Conservation (phyloP, 2,329 filamentous ascomycete genomes). For the Colletotrichum tabaci region DNA sequence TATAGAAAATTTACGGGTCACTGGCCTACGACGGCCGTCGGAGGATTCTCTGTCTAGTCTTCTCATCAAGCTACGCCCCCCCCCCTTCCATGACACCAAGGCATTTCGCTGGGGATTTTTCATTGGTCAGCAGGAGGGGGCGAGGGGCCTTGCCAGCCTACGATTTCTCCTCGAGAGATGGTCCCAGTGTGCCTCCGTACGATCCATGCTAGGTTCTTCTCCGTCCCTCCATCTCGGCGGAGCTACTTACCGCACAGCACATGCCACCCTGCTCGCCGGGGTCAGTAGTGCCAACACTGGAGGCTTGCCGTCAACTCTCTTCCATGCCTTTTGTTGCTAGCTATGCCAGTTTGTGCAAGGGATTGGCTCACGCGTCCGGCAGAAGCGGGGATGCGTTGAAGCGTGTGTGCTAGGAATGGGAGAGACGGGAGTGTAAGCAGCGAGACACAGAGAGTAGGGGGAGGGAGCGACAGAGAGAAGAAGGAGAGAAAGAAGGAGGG, state of each 20-base stretch:
- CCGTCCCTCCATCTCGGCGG: slow-evolving; percentile 54
- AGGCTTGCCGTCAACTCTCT: slow-evolving; percentile 41
- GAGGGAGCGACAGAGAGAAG: slow-evolving; percentile 13
- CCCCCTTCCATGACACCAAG: slow-evolving; percentile 47
- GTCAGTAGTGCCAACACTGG: slow-evolving; percentile 40
- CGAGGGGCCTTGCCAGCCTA: slow-evolving; percentile 40
- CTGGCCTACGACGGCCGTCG: slow-evolving; percentile 55
- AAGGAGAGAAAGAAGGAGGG: slow-evolving; percentile 5
- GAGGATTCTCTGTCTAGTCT: slow-evolving; percentile 64
- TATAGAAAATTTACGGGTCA: slow-evolving; percentile 63
- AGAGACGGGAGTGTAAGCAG: slow-evolving; percentile 1
- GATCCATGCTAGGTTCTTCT: slow-evolving; percentile 44
- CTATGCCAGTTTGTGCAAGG: slow-evolving; percentile 42
- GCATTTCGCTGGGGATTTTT: slow-evolving; percentile 23
- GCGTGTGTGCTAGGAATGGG: slow-evolving; percentile 10
- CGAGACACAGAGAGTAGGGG: too few relatives aligned
- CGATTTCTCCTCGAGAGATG: slow-evolving; percentile 42
- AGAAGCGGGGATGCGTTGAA: slow-evolving; percentile 40
- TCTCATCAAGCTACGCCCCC: slow-evolving; percentile 49
- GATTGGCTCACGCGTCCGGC: slow-evolving; percentile 40
- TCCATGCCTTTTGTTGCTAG: slow-evolving; percentile 37
- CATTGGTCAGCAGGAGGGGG: slow-evolving; percentile 47
- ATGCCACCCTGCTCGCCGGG: slow-evolving; percentile 39
- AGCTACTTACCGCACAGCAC: slow-evolving; percentile 43
- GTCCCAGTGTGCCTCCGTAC: slow-evolving; percentile 48